A percentile compares a stretch with the other conserved stretches of the same genome.
Conservation (phyloP, 1,284 basidiomycete species). For the Leccinum subrobustum region DNA sequence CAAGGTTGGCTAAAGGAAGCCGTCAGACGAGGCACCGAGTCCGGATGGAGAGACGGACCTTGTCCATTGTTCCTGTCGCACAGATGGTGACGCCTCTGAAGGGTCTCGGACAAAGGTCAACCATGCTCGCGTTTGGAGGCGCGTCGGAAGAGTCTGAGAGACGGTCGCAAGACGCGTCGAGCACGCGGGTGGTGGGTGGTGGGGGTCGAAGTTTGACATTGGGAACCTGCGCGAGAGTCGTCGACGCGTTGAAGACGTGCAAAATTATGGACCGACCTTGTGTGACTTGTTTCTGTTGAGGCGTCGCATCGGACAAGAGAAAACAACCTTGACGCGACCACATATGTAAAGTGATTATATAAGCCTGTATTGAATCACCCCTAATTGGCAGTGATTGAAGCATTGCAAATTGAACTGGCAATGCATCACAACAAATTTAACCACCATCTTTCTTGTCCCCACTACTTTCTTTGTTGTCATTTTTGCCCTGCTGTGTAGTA, state of each 20-base stretch:
- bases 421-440: neutral
- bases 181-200: conserved; percentile 1
- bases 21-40: neutral
- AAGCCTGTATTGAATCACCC: neutral
- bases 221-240: conserved; percentile 51
- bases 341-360: neutral
- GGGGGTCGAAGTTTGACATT: conserved; percentile 74
- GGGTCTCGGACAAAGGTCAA: conserved; percentile 62
- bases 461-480: too few species aligned
- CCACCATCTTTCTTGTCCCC: too few species aligned
- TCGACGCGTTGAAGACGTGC: neutral
- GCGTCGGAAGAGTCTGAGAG: conserved; percentile 29
- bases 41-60: conserved; percentile 41
- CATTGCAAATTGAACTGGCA: neutral
- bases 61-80: conserved; percentile 71
- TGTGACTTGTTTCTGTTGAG: conserved; percentile 39
- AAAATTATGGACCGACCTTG: conserved; percentile 36
- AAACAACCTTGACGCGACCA: neutral
- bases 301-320: conserved; percentile 29
- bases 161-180: conserved; percentile 16
- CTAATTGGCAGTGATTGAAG: too few species aligned
- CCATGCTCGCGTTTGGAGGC: conserved; percentile 36
- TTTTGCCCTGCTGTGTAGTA: too few species aligned
- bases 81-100: conserved; percentile 65
- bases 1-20: conserved; percentile 48